These are phyloP conservation scores for Trebouxiophyceae sp. DNA, from an alignment of 163 green algal genomes.

Conservation along the genomic window DNA sequence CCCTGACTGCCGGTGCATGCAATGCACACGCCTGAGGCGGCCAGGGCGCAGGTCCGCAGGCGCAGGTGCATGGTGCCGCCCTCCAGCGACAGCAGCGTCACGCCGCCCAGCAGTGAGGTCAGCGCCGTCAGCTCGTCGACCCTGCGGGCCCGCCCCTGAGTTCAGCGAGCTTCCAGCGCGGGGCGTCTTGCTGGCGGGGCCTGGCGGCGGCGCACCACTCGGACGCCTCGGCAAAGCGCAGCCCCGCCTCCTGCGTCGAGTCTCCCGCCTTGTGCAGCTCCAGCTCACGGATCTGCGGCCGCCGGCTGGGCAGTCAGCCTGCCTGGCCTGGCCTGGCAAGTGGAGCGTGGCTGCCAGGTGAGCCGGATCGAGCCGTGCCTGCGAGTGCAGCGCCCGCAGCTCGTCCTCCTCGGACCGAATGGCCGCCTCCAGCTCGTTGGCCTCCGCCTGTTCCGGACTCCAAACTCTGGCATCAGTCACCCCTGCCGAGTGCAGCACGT, in stretches of 20 bases:
- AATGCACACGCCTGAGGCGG: too few species aligned
- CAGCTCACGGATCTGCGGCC: neutral
- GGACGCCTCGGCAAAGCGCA: neutral
- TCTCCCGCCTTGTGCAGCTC: neutral
- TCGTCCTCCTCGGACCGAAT: constrained; percentile 24
- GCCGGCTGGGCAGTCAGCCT: neutral
- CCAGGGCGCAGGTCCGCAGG: too few species aligned
- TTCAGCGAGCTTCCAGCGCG: too few species aligned
- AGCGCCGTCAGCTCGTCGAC: too few species aligned
- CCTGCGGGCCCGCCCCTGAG: too few species aligned
- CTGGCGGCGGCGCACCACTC: too few species aligned
- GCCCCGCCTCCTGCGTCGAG: neutral
- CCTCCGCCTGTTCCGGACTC: constrained; percentile 2
- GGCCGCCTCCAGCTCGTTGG: constrained; percentile 14
- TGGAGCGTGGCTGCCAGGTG: neutral
- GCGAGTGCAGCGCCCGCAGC: constrained; percentile 3
- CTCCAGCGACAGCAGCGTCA: too few species aligned
- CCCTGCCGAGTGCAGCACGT: too few species aligned
- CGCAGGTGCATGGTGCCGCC: too few species aligned
- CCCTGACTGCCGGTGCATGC: too few species aligned
- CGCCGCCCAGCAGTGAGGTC: too few species aligned
- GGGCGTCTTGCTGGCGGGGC: too few species aligned
- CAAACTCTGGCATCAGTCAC: neutral
- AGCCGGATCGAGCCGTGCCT: neutral
- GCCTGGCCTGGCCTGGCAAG: neutral